phyloP scores from a whole-genome alignment of 805 yeast species.

The Metschnikowia similis region DNA sequence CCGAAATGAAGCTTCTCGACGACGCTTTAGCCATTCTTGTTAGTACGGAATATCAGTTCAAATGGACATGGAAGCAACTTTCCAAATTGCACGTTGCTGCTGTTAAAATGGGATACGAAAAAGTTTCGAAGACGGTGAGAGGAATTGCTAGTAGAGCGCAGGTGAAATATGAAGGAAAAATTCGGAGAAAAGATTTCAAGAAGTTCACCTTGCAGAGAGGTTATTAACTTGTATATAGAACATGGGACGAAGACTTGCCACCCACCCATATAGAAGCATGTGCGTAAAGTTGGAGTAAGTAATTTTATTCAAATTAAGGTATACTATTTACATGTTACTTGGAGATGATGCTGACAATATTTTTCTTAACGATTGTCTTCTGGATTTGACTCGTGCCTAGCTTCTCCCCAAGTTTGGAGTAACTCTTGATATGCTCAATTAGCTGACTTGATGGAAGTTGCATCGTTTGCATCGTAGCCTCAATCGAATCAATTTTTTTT shows the following conservation, averaged over 20 bases:
- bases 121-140: slow-evolving; percentile 26
- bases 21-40: slow-evolving; percentile 70
- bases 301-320: background rate
- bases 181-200: slow-evolving; percentile 32
- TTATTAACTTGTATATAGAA: slow-evolving; percentile 18
- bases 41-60: slow-evolving; percentile 63
- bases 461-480: slow-evolving; percentile 37
- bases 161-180: slow-evolving; percentile 35
- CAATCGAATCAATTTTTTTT: slow-evolving; percentile 50
- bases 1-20: slow-evolving; percentile 49
- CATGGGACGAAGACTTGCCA: background rate
- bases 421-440: slow-evolving; percentile 43
- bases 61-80: slow-evolving; percentile 55
- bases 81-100: slow-evolving; percentile 27
- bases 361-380: slow-evolving; percentile 53
- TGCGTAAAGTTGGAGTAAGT: background rate
- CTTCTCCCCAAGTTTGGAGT: slow-evolving; percentile 21
- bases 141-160: slow-evolving; percentile 36
- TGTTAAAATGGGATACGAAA: slow-evolving; percentile 28
- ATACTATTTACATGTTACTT: slow-evolving; percentile 9
- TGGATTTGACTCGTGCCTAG: slow-evolving; percentile 40
- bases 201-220: slow-evolving; percentile 30
- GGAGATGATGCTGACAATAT: slow-evolving; percentile 40
- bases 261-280: background rate
- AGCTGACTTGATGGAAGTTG: slow-evolving; percentile 31